Evolutionary conservation across 805 yeast genomes (phyloP).

Genomic region (Yarrowia bubula): DNA sequence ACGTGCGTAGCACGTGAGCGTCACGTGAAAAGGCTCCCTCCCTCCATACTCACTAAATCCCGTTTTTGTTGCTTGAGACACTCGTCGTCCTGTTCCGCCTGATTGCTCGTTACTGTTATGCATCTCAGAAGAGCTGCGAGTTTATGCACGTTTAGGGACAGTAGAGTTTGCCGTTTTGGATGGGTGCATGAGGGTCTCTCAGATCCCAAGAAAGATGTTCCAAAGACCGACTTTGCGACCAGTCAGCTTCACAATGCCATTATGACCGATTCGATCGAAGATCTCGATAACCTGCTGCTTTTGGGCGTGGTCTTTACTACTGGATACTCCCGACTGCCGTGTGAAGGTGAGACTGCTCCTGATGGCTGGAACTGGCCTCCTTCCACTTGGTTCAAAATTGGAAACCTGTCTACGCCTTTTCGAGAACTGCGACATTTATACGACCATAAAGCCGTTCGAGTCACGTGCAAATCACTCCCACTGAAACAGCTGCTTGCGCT

Average conservation of each 20-base stretch:
- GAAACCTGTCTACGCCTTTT: background rate
- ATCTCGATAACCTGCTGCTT: background rate
- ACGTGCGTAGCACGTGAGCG: background rate
- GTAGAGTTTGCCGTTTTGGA: background rate
- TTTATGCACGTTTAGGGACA: background rate
- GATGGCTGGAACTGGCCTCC: slow-evolving; percentile 26
- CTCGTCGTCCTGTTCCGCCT: no score
- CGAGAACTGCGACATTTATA: background rate
- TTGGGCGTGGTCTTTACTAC: background rate
- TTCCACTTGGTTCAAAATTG: background rate
- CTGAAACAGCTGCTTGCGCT: background rate
- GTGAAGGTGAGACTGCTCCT: background rate
- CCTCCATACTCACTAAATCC: background rate
- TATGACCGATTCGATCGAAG: background rate
- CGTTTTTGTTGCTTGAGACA: background rate
- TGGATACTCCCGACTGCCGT: background rate
- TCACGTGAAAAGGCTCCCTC: no score
- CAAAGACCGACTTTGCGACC: no score
- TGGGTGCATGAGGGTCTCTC: background rate
- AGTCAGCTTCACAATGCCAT: background rate
- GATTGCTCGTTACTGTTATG: no score
- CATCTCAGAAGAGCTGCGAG: background rate
- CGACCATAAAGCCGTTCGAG: background rate
- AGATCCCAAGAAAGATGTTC: no score
- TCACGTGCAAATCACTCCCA: background rate